Base-by-base conservation (phyloP, 78 protist genomes). In the Polysphondylium violaceum region DNA sequence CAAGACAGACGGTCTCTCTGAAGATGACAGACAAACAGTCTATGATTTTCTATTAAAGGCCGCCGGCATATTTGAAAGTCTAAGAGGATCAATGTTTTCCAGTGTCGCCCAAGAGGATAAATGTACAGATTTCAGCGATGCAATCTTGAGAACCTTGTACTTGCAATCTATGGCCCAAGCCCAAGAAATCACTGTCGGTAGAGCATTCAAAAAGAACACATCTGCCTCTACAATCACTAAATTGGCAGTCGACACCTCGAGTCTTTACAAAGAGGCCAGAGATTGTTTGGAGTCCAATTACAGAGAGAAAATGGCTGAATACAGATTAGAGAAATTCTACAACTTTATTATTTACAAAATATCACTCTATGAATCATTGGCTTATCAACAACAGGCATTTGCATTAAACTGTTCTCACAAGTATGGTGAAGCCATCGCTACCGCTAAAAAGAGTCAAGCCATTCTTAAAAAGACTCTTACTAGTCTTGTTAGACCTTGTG, bases 201-300 rank as follows among this genome's bases (percentile, higher is more conserved):
- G 90, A 36, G 90, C 90, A 1, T 81, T 44, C 33, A 81, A 81
- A 58, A 81, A 81, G 72, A 81, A 81, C 41, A 81, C 90, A 1
- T 68, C 76, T 9, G 65, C 50, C 14, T 19, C 29, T 21, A 3
- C 59, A 31, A 81, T 81, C 38, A 29, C 33, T 21, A 69, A 55
- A 53, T 23, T 81, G n/a, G 77, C 90, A 17, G 78, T 81, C 3
- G 90, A 81, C 38, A 81, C 78, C 38, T 27, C 73, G 44, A 81
- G 58, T 33, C 53, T 69, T 21, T 81, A 81, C 17, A 61, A 69
- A 21, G 90, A 81, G 47, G 78, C 60, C n/a, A 40, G 12, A 14
- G 27, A 19, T 19, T 40, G 55, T 5, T 33, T 81, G 8, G 38
- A 21, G 11, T 55, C 58, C 19, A 33, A 64, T 64, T 64, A 36